phyloP scores from a whole-genome alignment of 768 basidiomycete genomes.

The Agaricus blazei region DNA sequence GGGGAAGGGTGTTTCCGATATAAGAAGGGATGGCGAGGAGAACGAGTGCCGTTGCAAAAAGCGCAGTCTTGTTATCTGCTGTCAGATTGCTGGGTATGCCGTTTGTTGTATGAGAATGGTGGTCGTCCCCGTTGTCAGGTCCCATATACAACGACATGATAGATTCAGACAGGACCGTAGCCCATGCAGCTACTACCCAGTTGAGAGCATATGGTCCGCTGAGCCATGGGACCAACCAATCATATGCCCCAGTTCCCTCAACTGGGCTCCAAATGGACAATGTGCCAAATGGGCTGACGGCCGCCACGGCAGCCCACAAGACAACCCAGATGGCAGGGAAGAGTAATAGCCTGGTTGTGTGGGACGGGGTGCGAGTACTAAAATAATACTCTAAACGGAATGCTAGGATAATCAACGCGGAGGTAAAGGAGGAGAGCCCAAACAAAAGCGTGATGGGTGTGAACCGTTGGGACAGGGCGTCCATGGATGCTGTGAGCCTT shows the following conservation, averaged over 20 bases:
- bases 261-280: slow-evolving; percentile 70
- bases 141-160: slow-evolving; percentile 55
- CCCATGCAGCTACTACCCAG: slow-evolving; percentile 76
- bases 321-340: slow-evolving; percentile 73
- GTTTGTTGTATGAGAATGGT: neutral
- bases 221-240: slow-evolving; percentile 54
- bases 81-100: slow-evolving; percentile 1
- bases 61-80: slow-evolving; percentile 17
- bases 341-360: slow-evolving; percentile 44
- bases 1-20: slow-evolving; percentile 33
- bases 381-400: slow-evolving; percentile 35
- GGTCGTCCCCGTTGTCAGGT: slow-evolving; percentile 18
- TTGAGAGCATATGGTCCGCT: slow-evolving; percentile 57
- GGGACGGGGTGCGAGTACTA: slow-evolving; percentile 22
- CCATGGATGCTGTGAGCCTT: slow-evolving; percentile 36
- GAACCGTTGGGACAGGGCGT: slow-evolving; percentile 51
- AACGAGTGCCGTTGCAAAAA: slow-evolving; percentile 36
- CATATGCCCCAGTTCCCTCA: slow-evolving; percentile 46
- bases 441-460: slow-evolving; percentile 45
- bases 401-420: slow-evolving; percentile 34
- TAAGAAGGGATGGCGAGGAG: slow-evolving; percentile 55
- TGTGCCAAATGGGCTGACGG: slow-evolving; percentile 62
- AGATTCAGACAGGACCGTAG: slow-evolving; percentile 53
- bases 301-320: slow-evolving; percentile 50
- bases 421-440: slow-evolving; percentile 36